Evolutionary conservation across 306 rosid genomes (phyloP).

Genomic region (Cyclanthera cordifolia): DNA sequence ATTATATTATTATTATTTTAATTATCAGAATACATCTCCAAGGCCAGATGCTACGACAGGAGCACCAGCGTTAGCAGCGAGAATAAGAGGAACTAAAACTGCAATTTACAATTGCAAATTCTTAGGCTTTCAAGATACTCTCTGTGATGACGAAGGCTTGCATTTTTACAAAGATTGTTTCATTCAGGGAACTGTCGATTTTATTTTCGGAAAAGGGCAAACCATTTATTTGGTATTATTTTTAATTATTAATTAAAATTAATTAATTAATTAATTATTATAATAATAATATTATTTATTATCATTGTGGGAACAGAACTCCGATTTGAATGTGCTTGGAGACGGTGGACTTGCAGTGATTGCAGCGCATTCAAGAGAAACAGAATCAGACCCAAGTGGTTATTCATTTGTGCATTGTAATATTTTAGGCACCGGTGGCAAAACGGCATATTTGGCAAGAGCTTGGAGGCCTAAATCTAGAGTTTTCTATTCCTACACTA

Average conservation of each 20-base stretch:
- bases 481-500: constrained; percentile 32
- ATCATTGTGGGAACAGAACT: neutral
- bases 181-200: constrained; percentile 35
- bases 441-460: constrained; percentile 34
- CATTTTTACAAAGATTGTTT: constrained; percentile 38
- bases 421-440: constrained; percentile 24
- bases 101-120: constrained; percentile 30
- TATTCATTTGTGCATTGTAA: constrained; percentile 45
- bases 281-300: too few relatives aligned
- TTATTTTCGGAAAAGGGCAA: constrained; percentile 30
- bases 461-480: constrained; percentile 33
- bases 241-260: too few relatives aligned
- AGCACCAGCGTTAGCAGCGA: constrained; percentile 37
- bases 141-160: constrained; percentile 35
- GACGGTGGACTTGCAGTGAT: constrained; percentile 20
- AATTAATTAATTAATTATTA: too few relatives aligned
- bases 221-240: constrained; percentile 32
- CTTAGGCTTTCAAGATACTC: constrained; percentile 35
- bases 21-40: constrained; percentile 28
- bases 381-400: neutral
- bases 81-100: constrained; percentile 24
- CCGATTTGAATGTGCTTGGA: constrained; percentile 23
- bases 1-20: too few relatives aligned
- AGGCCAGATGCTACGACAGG: constrained; percentile 21
- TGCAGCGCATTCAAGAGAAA: constrained; percentile 41